Conservation (phyloP, 225 moss, liverwort and hornwort genomes). For the Physcomitrellopsis africana region DNA sequence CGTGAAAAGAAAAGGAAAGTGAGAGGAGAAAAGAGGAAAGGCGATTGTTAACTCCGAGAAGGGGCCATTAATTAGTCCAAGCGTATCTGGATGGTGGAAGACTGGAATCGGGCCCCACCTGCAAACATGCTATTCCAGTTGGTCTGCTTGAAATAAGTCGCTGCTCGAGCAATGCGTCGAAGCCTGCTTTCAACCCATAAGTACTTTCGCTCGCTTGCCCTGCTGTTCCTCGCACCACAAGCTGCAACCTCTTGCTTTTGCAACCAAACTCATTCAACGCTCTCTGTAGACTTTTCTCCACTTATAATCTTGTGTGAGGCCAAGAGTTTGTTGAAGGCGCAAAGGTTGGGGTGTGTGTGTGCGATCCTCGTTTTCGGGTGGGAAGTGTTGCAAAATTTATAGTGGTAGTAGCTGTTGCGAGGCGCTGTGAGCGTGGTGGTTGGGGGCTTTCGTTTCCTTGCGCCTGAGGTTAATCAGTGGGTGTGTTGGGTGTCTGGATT, state of each 20-base stretch:
- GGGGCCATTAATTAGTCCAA: constrained; percentile 24
- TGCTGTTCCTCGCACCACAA: not conserved
- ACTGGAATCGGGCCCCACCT: not conserved
- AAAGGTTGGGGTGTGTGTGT: too few species aligned
- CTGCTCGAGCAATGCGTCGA: not conserved
- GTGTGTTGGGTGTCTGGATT: too few species aligned
- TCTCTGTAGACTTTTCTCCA: not conserved
- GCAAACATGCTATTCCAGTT: constrained; percentile 8
- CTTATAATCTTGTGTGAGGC: not conserved
- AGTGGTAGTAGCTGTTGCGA: too few species aligned
- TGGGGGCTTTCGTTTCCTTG: too few species aligned
- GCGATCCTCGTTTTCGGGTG: too few species aligned
- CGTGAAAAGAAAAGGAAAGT: too few species aligned
- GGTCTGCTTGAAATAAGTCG: not conserved
- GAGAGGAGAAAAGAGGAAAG: too few species aligned
- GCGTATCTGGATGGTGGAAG: constrained; percentile 28
- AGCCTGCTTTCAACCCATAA: not conserved
- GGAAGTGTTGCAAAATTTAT: too few species aligned
- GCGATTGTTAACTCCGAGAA: not conserved
- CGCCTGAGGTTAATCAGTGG: too few species aligned
- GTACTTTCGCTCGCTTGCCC: not conserved
- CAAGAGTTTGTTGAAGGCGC: not conserved
- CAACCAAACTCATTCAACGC: not conserved
- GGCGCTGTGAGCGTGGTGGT: too few species aligned
- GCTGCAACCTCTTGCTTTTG: not conserved